Evolutionary conservation across 2,329 filamentous ascomycete species (phyloP).

Genomic region (Penicillium sp.): DNA sequence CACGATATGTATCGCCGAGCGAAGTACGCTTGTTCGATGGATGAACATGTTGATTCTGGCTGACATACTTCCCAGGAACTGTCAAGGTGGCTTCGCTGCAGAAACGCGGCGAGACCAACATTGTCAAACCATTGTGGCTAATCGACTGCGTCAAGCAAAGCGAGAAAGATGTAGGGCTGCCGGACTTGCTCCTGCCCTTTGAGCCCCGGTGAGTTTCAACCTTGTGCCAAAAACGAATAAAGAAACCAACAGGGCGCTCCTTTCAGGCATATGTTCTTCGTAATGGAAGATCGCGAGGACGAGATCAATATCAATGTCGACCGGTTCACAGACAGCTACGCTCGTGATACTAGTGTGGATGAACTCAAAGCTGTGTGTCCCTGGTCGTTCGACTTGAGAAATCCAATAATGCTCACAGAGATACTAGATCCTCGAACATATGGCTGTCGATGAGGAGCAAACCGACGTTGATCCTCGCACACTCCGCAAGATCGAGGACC

Average conservation of each 20-base stretch:
- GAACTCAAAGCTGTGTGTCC: conserved; percentile 55
- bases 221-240: no score
- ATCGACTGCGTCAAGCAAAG: conserved; percentile 70
- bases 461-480: conserved; percentile 47
- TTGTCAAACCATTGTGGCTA: conserved; percentile 79
- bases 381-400: no score
- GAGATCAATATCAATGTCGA: conserved; percentile 66
- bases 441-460: conserved; percentile 29
- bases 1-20: conserved; percentile 75
- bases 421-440: conserved; percentile 41
- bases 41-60: background rate
- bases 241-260: background rate
- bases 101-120: conserved; percentile 66
- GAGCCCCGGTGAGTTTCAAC: conserved; percentile 58
- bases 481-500: conserved; percentile 55
- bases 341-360: conserved; percentile 62
- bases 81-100: conserved; percentile 82
- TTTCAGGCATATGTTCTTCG: conserved; percentile 69
- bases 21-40: conserved; percentile 47
- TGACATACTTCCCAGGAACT: conserved; percentile 40
- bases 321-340: conserved; percentile 77
- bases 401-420: conserved; percentile 8
- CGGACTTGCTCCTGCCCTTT: conserved; percentile 61
- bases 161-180: conserved; percentile 52
- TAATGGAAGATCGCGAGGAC: conserved; percentile 55